Evolutionary conservation across 2,329 filamentous ascomycete genomes (phyloP), one percentile per base, ranked within the genome.

Genomic region (Alternaria rosae): DNA sequence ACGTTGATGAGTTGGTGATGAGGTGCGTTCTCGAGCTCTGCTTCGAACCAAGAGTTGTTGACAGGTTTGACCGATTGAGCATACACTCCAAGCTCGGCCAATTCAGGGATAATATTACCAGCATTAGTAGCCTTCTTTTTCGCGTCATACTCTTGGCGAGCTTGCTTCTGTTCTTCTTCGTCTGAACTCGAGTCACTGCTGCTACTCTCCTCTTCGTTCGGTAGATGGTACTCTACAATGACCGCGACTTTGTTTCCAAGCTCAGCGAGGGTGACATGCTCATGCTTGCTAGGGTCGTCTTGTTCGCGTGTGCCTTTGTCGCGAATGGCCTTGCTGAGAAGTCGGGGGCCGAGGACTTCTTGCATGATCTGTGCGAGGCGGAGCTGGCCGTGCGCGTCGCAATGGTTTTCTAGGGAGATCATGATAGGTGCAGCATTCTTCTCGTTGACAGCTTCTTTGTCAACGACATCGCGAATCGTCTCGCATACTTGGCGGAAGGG

Each of bases 1-100:
- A 91, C 84, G 70, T 92, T 91, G 83, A 90, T 89, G 64, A 90
- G 84, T 59, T 89, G 88, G 70, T 90, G 86, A 63, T 89, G 87
- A 30, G 88, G 88, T 0, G 83, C 79, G 52, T 82, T 77, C 35
- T 82, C 77, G 5, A 85, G 76, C 15, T 77, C 66, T 3, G 80
- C 82, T 4, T 87, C 84, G 71, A 85, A 90, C 89, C 89, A 91
- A 0, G 87, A 88, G 69, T 88, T 86, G 76, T 91, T 85, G 57
- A 79, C 78, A 1, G 89, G 89, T 72, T 91, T 91, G 58, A 91
- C 88, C 0, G 87, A 89, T 72, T 91, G 89, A 0, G 89, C 89
- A 66, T 91, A 91, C 2, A 91, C 87, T 4, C 89, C 89, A 0
- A 91, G 81, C 43, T 85, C 85, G 1, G 88, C 88, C 2, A 91